Percentiles rank a stretch among this genome's conserved stretches.
phyloP scores from a whole-genome alignment of 306 rosid species.

The Vigna hirtella region DNA sequence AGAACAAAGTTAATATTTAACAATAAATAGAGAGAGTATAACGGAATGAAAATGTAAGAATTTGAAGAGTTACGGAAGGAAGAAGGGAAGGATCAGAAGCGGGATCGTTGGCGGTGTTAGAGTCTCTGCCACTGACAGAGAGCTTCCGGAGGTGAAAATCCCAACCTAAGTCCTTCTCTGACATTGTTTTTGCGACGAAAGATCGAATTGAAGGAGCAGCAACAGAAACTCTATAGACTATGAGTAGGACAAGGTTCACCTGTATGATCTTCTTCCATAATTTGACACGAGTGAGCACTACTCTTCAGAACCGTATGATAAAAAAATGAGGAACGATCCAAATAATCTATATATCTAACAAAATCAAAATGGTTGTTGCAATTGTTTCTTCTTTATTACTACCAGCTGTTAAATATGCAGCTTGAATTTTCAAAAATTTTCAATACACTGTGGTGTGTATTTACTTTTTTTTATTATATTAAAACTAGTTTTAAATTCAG shows the following conservation, averaged over 20 bases:
- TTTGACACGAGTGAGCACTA: background rate
- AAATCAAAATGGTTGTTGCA: too few relatives aligned
- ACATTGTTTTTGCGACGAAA: slow-evolving; percentile 45
- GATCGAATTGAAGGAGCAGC: slow-evolving; percentile 10
- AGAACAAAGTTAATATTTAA: background rate
- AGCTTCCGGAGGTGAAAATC: slow-evolving; percentile 80
- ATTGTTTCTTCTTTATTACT: too few relatives aligned
- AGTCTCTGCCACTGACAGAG: slow-evolving; percentile 76
- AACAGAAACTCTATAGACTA: background rate
- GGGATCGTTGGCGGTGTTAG: slow-evolving; percentile 78
- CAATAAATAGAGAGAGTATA: background rate
- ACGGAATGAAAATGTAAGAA: background rate
- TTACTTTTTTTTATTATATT: too few relatives aligned
- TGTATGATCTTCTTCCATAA: background rate
- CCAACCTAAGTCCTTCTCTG: slow-evolving; percentile 64
- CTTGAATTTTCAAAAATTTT: too few relatives aligned
- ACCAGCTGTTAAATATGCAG: too few relatives aligned
- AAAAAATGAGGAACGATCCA: too few relatives aligned
- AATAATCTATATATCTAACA: too few relatives aligned
- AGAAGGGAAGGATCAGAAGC: slow-evolving; percentile 86
- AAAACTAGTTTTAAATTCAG: too few relatives aligned
- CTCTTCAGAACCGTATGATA: too few relatives aligned
- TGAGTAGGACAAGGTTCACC: background rate
- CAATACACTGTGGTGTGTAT: too few relatives aligned
- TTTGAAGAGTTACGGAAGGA: slow-evolving; percentile 61